These are phyloP conservation scores for Tylopilus plumbeoviolaceoides DNA, from an alignment of 768 basidiomycete species.

Conservation along the genomic window DNA sequence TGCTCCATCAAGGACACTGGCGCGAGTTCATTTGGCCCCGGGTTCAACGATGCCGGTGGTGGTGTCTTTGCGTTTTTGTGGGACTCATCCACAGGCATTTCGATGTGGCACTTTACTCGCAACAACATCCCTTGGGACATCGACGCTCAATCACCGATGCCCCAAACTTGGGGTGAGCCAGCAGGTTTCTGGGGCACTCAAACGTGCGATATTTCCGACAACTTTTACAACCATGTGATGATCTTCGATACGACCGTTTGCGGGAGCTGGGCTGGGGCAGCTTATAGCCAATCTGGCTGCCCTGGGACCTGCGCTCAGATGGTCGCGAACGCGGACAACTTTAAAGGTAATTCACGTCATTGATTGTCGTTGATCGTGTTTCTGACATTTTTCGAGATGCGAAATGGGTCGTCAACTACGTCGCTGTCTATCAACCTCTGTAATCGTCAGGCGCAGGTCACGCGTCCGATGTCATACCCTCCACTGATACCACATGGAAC, in stretches of 20 bases:
- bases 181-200: constrained; percentile 47
- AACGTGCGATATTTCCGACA: constrained; percentile 43
- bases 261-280: constrained; percentile 25
- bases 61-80: constrained; percentile 60
- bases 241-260: constrained; percentile 37
- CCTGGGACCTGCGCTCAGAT: constrained; percentile 42
- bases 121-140: constrained; percentile 48
- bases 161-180: constrained; percentile 48
- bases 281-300: constrained; percentile 28
- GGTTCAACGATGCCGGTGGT: constrained; percentile 35
- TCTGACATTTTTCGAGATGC: constrained; percentile 36
- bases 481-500: not conserved
- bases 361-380: not conserved
- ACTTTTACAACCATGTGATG: constrained; percentile 49
- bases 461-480: not conserved
- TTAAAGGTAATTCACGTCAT: constrained; percentile 33
- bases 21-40: constrained; percentile 36
- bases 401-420: constrained; percentile 52
- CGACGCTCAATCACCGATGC: constrained; percentile 37
- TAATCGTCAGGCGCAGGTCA: not conserved
- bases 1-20: constrained; percentile 44
- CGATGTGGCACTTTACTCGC: constrained; percentile 54
- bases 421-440: constrained; percentile 43
- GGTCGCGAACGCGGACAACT: constrained; percentile 55
- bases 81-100: constrained; percentile 43